Conservation (phyloP, 2,329 filamentous ascomycete species). For the Beauveria bassiana region DNA sequence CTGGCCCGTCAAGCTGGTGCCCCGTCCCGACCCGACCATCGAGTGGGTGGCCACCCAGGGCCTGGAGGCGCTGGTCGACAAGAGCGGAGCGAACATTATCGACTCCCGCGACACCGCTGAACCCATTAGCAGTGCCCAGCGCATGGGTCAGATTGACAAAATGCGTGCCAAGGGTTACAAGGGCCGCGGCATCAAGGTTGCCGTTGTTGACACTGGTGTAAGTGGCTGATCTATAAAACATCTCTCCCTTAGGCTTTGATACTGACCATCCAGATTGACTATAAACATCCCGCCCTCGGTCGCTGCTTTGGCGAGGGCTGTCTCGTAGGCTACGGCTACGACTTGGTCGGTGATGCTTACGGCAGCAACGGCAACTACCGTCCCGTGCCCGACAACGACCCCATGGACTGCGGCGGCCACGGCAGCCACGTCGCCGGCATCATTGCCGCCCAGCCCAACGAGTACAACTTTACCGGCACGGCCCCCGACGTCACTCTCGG, state of each 20-base stretch:
- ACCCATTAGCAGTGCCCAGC: slow-evolving; percentile 36
- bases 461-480: slow-evolving; percentile 48
- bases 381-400: slow-evolving; percentile 37
- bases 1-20: slow-evolving; percentile 39
- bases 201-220: slow-evolving; percentile 47
- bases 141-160: slow-evolving; percentile 50
- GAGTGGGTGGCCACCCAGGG: slow-evolving; percentile 33
- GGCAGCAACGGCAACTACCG: slow-evolving; percentile 25
- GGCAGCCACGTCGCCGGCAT: slow-evolving; percentile 57
- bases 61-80: slow-evolving; percentile 2
- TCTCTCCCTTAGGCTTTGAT: too few relatives aligned
- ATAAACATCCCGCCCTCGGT: slow-evolving; percentile 54
- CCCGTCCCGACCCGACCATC: slow-evolving; percentile 35
- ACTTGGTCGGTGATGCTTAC: slow-evolving; percentile 50
- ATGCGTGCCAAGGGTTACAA: slow-evolving; percentile 39
- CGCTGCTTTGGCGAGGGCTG: slow-evolving; percentile 53
- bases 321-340: slow-evolving; percentile 48
- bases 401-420: slow-evolving; percentile 50
- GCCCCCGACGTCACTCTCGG: slow-evolving; percentile 49
- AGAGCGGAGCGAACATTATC: not conserved
- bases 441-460: slow-evolving; percentile 49
- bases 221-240: slow-evolving; percentile 18
- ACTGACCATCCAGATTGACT: slow-evolving; percentile 40
- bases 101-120: slow-evolving; percentile 15
- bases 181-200: slow-evolving; percentile 46